phyloP scores from a whole-genome alignment of 495 filamentous ascomycete species.

The Cladorrhinum samala region DNA sequence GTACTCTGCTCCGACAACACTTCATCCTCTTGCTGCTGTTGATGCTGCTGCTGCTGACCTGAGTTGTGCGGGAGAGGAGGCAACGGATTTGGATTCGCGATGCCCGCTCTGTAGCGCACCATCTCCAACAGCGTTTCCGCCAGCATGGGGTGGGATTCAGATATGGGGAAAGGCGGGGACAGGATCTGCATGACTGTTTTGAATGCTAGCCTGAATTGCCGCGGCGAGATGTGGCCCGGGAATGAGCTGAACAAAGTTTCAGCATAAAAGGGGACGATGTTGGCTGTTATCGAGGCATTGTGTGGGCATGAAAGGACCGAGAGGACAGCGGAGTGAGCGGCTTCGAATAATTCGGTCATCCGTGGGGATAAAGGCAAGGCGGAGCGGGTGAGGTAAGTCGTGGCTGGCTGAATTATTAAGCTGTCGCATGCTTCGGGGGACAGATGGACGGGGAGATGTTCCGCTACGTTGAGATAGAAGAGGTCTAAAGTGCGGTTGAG shows the following conservation, averaged over 20 bases:
- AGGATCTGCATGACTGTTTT: constrained; percentile 81
- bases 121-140: constrained; percentile 77
- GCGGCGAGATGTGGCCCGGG: constrained; percentile 71
- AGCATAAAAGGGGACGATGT: constrained; percentile 79
- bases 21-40: constrained; percentile 6
- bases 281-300: constrained; percentile 62
- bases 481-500: constrained; percentile 75
- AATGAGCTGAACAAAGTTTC: constrained; percentile 79
- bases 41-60: constrained; percentile 19
- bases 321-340: constrained; percentile 82
- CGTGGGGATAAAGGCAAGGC: constrained; percentile 32
- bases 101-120: constrained; percentile 59
- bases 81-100: constrained; percentile 42
- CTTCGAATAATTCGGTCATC: constrained; percentile 74
- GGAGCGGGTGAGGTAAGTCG: constrained; percentile 65
- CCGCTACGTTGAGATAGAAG: constrained; percentile 85
- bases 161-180: constrained; percentile 71
- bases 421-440: constrained; percentile 60
- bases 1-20: constrained; percentile 73
- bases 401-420: constrained; percentile 65
- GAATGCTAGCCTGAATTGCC: constrained; percentile 92
- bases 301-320: constrained; percentile 74
- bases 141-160: constrained; percentile 64
- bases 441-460: constrained; percentile 74
- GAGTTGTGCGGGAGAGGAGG: constrained; percentile 11